Evolutionary conservation across 2,329 filamentous ascomycete genomes (phyloP), one percentile per base, ranked within the genome.

Genomic region (Beauveria rudraprayagi): DNA sequence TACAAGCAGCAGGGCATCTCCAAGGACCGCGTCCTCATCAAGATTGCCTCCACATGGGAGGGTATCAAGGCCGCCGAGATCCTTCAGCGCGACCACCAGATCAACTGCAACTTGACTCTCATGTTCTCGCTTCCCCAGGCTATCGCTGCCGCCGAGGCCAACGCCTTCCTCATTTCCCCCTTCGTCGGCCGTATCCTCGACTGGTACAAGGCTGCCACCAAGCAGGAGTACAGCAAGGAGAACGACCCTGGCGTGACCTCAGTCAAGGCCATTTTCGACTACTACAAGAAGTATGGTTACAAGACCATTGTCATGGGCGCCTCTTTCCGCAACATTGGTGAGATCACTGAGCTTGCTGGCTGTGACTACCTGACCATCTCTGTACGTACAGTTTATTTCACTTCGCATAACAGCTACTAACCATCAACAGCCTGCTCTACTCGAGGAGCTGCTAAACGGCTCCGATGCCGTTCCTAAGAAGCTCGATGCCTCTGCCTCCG

Each of bases 211-310:
- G 91, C 91, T 63, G 81, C 87, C 70, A 90, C 87, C 77, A 96
- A 96, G 88, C 92, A 95, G 85, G 90, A 94, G 68, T 99, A 92
- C 87, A 72, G 82, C 75, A 85, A 91, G 76, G 81, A 90, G 78
- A 90, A 96, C 77, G 94, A 99, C 83, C 94, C 94, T 62, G 94
- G 94, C 83, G 94, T 99, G 78, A 85, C 91, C 81, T 93, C 89
- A 67, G 94, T 99, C 73, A 84, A 93, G 84, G 75, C 72, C 77
- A 99, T 99, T 82, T 99, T 89, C 87, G 94, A 99, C 86, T 99
- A 99, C 90, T 99, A 99, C 89, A 99, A 99, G 91, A 97, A 97
- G 85, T 91, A 82, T 77, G 91, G 90, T 77, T 97, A 99, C 88
- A 96, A 96, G 72, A 99, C 94, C 77, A 97, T 97, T 71, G 94